Base-by-base conservation (phyloP, 2,329 filamentous ascomycete genomes). In the Cylindrodendrum hubeiense region DNA sequence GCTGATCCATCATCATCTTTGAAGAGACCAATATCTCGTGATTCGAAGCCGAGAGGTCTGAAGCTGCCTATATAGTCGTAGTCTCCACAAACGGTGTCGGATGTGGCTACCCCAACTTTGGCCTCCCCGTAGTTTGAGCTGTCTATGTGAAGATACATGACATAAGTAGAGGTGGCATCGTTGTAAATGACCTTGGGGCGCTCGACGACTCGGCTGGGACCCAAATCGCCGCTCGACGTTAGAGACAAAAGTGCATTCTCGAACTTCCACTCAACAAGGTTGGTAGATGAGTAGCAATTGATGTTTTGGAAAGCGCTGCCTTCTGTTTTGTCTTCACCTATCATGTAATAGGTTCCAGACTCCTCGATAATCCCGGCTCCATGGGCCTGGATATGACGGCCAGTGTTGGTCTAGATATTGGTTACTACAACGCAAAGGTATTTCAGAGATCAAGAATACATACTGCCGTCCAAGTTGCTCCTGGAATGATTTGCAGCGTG, bases 61-160 rank as follows among this genome's bases (percentile, higher is more conserved):
- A 79, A 82, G 69, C 80, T 81, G 2, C 75, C 71, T 1, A 66
- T 70, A 52, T 79, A 78, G 10, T 63, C 67, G 62, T 92, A 93
- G 41, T 82, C 79, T 2, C 90, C 90, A 68, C 90, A 91, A 0
- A 91, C 86, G 0, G 79, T 82, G 65, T 84, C 80, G 0, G 86
- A 84, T 0, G 85, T 89, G 0, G 90, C 90, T 6, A 92, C 87
- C 0, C 89, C 90, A 2, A 89, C 87, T 60, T 86, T 87, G 0
- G 90, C 90, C 37, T 91, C 89, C 1, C 82, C 83, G 69, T 92
- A 92, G 72, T 83, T 83, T 30, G 80, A 81, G 60, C 80, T 84
- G 72, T 93, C 90, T 52, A 91, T 90, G 73, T 92, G 90, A 81
- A 92, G 83, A 81, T 88, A 92, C 76, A 92, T 79, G n/a, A 92